These are phyloP conservation scores for Coprinopsis cinerea DNA, from an alignment of 768 basidiomycete genomes.

Conservation along the genomic window DNA sequence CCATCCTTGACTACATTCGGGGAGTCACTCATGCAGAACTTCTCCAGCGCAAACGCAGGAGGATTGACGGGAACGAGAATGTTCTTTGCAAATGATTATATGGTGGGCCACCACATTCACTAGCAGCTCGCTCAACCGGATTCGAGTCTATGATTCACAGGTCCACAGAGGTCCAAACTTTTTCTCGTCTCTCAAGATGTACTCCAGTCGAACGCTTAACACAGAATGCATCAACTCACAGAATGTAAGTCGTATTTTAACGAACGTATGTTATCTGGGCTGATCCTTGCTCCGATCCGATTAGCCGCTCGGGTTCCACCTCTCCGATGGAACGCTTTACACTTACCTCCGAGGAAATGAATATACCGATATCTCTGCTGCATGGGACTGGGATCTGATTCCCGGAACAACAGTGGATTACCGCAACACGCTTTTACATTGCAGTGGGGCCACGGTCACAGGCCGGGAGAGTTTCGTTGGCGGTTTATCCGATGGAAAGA, in stretches of 20 bases:
- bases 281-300: conserved; percentile 2
- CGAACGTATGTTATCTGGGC: not conserved
- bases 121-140: conserved; percentile 8
- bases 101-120: conserved; percentile 34
- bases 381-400: conserved; percentile 76
- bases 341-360: conserved; percentile 63
- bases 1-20: conserved; percentile 32
- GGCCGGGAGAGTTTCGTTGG: conserved; percentile 60
- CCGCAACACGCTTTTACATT: conserved; percentile 45
- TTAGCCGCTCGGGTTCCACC: conserved; percentile 62
- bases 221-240: conserved; percentile 62
- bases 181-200: conserved; percentile 60
- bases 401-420: conserved; percentile 70
- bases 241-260: conserved; percentile 36
- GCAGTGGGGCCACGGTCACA: conserved; percentile 32
- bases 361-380: conserved; percentile 66
- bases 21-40: conserved; percentile 28
- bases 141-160: no score
- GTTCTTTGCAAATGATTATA: conserved; percentile 66
- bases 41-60: conserved; percentile 48
- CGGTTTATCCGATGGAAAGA: conserved; percentile 50
- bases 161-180: conserved; percentile 58
- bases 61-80: conserved; percentile 49
- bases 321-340: conserved; percentile 59
- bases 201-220: conserved; percentile 50